Evolutionary conservation across 768 basidiomycete species (phyloP).

Genomic region (Leucosporidium scottii): DNA sequence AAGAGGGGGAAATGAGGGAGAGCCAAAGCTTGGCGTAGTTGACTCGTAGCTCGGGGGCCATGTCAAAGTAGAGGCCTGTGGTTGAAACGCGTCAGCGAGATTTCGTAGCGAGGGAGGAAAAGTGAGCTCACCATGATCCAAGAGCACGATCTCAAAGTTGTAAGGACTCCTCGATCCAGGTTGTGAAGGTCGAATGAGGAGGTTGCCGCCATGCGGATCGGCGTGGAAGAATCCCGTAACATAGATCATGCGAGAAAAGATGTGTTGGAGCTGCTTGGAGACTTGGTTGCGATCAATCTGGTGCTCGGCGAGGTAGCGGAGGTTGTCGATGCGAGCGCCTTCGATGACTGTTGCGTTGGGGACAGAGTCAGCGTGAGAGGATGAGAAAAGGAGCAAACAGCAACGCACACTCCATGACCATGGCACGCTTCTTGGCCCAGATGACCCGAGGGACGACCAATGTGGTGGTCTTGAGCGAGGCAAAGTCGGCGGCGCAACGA

Average conservation of each 20-base stretch:
- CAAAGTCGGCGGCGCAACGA: constrained; percentile 64
- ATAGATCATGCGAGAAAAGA: constrained; percentile 94
- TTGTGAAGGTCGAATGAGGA: constrained; percentile 74
- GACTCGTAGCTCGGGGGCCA: constrained; percentile 66
- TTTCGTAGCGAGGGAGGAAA: background rate
- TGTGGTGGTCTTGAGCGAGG: constrained; percentile 57
- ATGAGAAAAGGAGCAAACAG: too few species aligned
- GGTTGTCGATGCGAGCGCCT: constrained; percentile 80
- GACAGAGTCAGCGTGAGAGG: background rate
- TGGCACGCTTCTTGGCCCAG: constrained; percentile 68
- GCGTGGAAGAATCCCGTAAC: constrained; percentile 51
- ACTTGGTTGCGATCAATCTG: constrained; percentile 91
- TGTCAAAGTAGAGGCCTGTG: constrained; percentile 72
- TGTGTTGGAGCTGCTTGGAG: constrained; percentile 76
- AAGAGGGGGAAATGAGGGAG: constrained; percentile 67
- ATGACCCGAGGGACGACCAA: constrained; percentile 78
- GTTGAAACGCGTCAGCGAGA: background rate
- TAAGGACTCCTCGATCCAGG: constrained; percentile 63
- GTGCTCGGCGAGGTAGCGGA: constrained; percentile 69
- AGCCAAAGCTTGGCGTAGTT: constrained; percentile 69
- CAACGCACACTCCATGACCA: constrained; percentile 77
- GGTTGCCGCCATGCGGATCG: constrained; percentile 56
- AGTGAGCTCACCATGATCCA: constrained; percentile 64
- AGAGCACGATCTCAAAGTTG: constrained; percentile 90
- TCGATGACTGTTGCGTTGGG: constrained; percentile 43